Evolutionary conservation across 768 basidiomycete species (phyloP).

Genomic region (Dendrothele bispora): DNA sequence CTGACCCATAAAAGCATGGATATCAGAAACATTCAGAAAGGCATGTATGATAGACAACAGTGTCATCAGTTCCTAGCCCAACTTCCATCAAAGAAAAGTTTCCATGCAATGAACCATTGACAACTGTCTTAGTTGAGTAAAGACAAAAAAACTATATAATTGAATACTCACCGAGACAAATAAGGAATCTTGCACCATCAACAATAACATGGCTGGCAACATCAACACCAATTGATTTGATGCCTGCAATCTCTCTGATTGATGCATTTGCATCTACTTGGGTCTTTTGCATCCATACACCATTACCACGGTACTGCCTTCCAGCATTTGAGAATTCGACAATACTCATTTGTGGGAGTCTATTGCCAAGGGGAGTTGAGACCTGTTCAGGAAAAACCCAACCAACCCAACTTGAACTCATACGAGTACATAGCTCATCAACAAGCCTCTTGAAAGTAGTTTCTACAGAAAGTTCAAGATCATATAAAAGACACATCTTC

Average conservation of each 20-base stretch:
- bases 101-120: background rate
- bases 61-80: background rate
- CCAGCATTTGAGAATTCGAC: background rate
- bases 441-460: too few relatives aligned
- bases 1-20: background rate
- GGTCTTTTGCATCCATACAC: background rate
- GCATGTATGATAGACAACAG: background rate
- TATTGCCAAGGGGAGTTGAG: too few relatives aligned
- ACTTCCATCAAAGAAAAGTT: background rate
- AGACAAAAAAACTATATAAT: background rate
- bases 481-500: too few relatives aligned
- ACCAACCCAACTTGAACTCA: too few relatives aligned
- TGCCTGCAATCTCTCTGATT: background rate
- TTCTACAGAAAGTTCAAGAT: too few relatives aligned
- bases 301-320: background rate
- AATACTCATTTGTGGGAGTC: background rate
- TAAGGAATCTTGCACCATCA: background rate
- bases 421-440: too few relatives aligned
- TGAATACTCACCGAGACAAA: background rate
- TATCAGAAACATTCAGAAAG: background rate
- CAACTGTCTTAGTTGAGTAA: background rate
- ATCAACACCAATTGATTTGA: background rate
- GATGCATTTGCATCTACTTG: background rate
- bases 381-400: too few relatives aligned
- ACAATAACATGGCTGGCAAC: background rate